Percentiles rank a stretch among this genome's conserved stretches.
phyloP scores from a whole-genome alignment of 805 yeast genomes.

The Cyberlindnera veronae region DNA sequence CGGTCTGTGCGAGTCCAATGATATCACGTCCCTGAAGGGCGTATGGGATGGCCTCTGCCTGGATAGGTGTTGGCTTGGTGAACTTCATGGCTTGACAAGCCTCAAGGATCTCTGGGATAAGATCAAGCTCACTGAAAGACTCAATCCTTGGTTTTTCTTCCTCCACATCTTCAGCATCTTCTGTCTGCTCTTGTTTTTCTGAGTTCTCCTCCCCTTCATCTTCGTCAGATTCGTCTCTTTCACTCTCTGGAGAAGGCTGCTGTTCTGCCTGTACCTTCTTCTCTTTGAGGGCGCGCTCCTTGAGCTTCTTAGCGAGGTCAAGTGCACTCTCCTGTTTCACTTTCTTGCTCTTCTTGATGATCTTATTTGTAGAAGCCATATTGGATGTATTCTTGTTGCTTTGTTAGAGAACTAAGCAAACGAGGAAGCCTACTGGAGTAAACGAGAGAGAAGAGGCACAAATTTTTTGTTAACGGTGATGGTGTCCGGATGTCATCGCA shows the following conservation, averaged over 20 bases:
- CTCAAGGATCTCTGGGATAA: conserved; percentile 76
- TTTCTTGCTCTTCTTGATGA: conserved; percentile 24
- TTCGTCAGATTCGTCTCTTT: neutral
- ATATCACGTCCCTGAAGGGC: conserved; percentile 89
- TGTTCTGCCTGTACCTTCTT: conserved; percentile 12
- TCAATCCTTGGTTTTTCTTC: conserved; percentile 27
- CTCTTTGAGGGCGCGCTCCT: conserved; percentile 36
- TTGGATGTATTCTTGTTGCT: neutral
- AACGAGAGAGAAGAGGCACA: neutral
- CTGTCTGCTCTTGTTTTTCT: conserved; percentile 18
- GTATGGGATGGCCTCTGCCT: conserved; percentile 84
- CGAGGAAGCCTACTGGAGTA: too few relatives aligned
- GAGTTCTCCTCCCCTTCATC: conserved; percentile 5
- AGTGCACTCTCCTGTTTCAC: conserved; percentile 35
- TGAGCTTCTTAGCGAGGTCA: conserved; percentile 56
- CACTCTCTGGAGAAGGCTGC: conserved; percentile 3
- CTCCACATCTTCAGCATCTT: conserved; percentile 7
- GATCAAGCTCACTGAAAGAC: conserved; percentile 53
- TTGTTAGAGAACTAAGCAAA: too few relatives aligned
- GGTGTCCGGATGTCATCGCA: conserved; percentile 30
- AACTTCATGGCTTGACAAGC: conserved; percentile 74
- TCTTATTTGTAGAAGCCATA: conserved; percentile 8
- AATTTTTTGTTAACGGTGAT: conserved; percentile 2
- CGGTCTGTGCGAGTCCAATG: conserved; percentile 95
- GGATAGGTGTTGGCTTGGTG: conserved; percentile 89